A percentile compares a stretch with the other conserved stretches of the same genome.
Evolutionary conservation across 306 rosid genomes (phyloP).

Genomic region (Medicago ruthenica): DNA sequence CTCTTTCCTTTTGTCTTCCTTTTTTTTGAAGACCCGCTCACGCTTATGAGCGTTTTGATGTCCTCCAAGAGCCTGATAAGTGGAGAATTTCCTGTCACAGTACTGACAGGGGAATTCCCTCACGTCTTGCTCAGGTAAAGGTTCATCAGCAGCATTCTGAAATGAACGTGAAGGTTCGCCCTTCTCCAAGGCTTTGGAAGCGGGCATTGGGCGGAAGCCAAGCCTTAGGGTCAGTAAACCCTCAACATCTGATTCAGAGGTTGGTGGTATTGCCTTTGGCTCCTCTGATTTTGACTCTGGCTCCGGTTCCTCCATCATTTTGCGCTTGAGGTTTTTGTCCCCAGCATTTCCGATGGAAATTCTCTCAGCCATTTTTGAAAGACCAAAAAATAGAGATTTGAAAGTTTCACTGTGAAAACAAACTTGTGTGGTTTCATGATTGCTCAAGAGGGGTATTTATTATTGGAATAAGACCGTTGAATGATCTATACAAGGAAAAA

Average conservation of each 20-base stretch:
- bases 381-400: neutral
- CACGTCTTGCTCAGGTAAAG: neutral
- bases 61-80: constrained; percentile 74
- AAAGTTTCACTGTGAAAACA: neutral
- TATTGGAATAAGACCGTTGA: neutral
- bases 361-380: neutral
- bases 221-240: neutral
- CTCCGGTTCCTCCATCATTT: neutral
- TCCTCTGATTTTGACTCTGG: neutral
- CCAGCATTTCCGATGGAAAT: neutral
- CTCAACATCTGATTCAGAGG: neutral
- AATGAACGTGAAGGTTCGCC: no score
- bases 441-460: neutral
- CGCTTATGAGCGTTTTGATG: constrained; percentile 79
- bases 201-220: neutral
- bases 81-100: constrained; percentile 43
- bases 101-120: neutral
- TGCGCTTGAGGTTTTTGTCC: neutral
- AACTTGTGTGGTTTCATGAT: neutral
- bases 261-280: neutral
- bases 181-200: neutral
- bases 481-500: neutral
- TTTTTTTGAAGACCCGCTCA: constrained; percentile 48
- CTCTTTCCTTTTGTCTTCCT: neutral
- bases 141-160: neutral